Conservation (phyloP, 2,329 filamentous ascomycete species). For the Phymatotrichopsis omnivora region DNA sequence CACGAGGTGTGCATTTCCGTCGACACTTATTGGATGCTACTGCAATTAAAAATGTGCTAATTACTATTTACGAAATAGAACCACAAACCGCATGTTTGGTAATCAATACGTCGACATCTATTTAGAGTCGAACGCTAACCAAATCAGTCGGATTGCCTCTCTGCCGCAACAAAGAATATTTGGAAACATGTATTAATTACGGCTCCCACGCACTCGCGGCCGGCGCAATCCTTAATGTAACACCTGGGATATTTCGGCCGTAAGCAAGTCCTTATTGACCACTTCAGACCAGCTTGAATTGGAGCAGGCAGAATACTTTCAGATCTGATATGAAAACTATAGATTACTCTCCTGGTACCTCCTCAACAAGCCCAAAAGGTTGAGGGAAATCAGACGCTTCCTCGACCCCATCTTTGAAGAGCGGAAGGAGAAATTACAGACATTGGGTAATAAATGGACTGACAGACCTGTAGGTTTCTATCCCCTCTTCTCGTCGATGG, state of each 20-base stretch:
- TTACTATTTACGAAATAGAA: no score
- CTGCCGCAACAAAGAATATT: conserved; percentile 25
- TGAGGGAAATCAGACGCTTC: conserved; percentile 11
- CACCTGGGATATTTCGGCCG: conserved; percentile 11
- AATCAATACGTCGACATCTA: background rate
- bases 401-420: conserved; percentile 27
- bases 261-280: background rate
- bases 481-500: no score
- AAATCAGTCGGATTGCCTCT: conserved; percentile 22
- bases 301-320: background rate
- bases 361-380: conserved; percentile 8
- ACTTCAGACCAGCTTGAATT: no score
- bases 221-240: conserved; percentile 20
- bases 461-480: conserved; percentile 19
- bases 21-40: background rate
- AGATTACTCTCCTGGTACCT: conserved; percentile 19
- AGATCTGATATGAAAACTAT: background rate
- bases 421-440: conserved; percentile 25
- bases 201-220: conserved; percentile 6
- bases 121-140: background rate
- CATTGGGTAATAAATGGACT: conserved; percentile 26
- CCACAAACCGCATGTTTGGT: conserved; percentile 24
- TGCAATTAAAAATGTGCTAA: no score
- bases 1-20: background rate
- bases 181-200: conserved; percentile 18